Evolutionary conservation across 768 basidiomycete species (phyloP).

Genomic region (Suillus alpinus): DNA sequence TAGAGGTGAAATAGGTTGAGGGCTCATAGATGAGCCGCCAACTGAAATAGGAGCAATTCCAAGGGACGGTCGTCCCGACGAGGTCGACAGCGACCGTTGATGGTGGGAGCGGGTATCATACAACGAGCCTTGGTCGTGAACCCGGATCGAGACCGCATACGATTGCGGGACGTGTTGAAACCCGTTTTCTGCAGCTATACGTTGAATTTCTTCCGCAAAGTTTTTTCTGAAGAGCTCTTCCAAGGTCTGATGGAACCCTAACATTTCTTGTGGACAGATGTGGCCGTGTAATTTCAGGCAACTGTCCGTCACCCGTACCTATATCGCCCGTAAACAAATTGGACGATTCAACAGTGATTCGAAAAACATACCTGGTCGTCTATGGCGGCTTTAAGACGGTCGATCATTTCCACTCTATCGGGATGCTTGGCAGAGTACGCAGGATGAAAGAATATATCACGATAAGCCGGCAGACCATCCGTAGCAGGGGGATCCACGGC

Average conservation of each 20-base stretch:
- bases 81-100: constrained; percentile 45
- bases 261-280: constrained; percentile 82
- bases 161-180: constrained; percentile 48
- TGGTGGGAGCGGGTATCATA: constrained; percentile 44
- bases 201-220: constrained; percentile 78
- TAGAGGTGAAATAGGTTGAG: constrained; percentile 43
- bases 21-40: constrained; percentile 42
- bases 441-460: constrained; percentile 70
- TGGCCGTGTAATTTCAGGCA: constrained; percentile 82
- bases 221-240: constrained; percentile 84
- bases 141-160: constrained; percentile 31
- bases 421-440: constrained; percentile 68
- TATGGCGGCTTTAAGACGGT: constrained; percentile 69
- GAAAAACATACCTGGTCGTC: constrained; percentile 68
- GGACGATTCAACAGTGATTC: background rate
- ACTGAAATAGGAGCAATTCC: constrained; percentile 50
- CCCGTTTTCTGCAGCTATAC: constrained; percentile 57
- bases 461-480: constrained; percentile 74
- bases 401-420: constrained; percentile 66
- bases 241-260: constrained; percentile 89
- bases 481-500: constrained; percentile 79
- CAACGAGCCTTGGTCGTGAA: constrained; percentile 45
- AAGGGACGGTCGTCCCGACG: constrained; percentile 44
- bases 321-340: constrained; percentile 6
- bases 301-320: constrained; percentile 79